Conservation (phyloP, 805 yeast species). For the Yarrowia sp. region DNA sequence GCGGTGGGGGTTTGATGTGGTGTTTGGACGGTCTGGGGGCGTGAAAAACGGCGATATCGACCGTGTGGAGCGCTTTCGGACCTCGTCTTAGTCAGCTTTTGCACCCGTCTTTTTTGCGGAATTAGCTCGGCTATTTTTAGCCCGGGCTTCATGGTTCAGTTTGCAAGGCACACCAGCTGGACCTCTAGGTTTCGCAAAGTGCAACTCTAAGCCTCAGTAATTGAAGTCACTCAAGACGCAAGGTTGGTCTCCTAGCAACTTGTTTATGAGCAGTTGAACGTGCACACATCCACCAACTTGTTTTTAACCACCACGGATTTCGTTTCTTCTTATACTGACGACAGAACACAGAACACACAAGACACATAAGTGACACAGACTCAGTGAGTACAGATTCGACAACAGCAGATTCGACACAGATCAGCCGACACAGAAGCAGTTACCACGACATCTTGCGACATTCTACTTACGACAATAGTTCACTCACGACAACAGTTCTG, state of each 20-base stretch:
- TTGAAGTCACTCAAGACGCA: slow-evolving; percentile 20
- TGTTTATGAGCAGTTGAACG: neutral
- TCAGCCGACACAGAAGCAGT: too few relatives aligned
- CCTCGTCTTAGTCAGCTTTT: too few relatives aligned
- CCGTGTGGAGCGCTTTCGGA: too few relatives aligned
- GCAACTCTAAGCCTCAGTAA: slow-evolving; percentile 16
- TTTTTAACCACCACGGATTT: neutral
- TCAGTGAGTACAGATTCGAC: neutral
- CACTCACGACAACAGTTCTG: too few relatives aligned
- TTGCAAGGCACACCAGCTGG: neutral
- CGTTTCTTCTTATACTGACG: neutral
- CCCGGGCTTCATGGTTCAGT: neutral
- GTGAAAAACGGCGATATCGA: too few relatives aligned
- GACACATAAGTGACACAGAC: too few relatives aligned
- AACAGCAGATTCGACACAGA: neutral
- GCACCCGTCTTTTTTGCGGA: neutral
- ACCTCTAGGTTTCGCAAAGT: slow-evolving; percentile 4
- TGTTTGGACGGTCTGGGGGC: neutral
- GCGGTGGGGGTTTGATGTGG: too few relatives aligned
- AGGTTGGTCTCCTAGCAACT: slow-evolving; percentile 23
- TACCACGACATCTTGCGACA: too few relatives aligned
- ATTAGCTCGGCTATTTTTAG: slow-evolving; percentile 17
- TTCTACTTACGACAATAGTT: too few relatives aligned
- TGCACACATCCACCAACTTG: neutral
- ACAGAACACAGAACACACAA: neutral